Conservation (phyloP, 768 basidiomycete species). For the Tremella yokohamensis region DNA sequence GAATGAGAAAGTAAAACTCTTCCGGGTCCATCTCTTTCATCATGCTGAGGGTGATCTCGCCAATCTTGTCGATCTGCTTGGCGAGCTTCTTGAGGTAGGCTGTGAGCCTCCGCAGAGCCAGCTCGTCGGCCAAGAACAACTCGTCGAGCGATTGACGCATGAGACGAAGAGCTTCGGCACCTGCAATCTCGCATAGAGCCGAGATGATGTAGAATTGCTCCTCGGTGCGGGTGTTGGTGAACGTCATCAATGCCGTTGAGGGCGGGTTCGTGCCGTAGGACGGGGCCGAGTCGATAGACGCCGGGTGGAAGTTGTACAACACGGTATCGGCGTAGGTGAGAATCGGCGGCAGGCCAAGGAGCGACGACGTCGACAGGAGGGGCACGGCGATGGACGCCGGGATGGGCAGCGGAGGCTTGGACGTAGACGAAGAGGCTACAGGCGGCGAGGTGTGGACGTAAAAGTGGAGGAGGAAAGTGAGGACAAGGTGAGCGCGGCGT, state of each 20-base stretch:
- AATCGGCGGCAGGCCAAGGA: conserved; percentile 78
- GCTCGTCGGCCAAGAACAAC: conserved; percentile 70
- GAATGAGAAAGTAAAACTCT: conserved; percentile 78
- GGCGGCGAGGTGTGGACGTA: conserved; percentile 64
- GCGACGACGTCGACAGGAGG: conserved; percentile 64
- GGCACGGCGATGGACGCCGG: conserved; percentile 71
- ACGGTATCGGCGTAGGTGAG: conserved; percentile 89
- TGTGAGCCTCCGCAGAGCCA: conserved; percentile 65
- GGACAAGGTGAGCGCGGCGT: conserved; percentile 81
- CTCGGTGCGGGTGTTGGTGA: conserved; percentile 77
- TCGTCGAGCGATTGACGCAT: conserved; percentile 87
- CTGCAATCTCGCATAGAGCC: conserved; percentile 77
- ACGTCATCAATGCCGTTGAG: conserved; percentile 51
- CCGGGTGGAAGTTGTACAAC: conserved; percentile 66
- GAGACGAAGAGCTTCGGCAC: conserved; percentile 75
- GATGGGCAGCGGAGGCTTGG: conserved; percentile 58
- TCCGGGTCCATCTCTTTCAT: conserved; percentile 69
- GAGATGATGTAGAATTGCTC: conserved; percentile 83
- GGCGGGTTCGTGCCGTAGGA: conserved; percentile 58
- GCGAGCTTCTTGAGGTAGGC: conserved; percentile 65
- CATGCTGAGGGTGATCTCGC: conserved; percentile 61
- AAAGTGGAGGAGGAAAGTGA: conserved; percentile 84
- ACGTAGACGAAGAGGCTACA: conserved; percentile 27
- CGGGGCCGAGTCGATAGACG: conserved; percentile 18
- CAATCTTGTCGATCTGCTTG: conserved; percentile 63